Percentiles rank a stretch among this genome's conserved stretches.
Evolutionary conservation across 2,329 filamentous ascomycete species (phyloP).

Genomic region (Graphilbum ipis-grandicollis): DNA sequence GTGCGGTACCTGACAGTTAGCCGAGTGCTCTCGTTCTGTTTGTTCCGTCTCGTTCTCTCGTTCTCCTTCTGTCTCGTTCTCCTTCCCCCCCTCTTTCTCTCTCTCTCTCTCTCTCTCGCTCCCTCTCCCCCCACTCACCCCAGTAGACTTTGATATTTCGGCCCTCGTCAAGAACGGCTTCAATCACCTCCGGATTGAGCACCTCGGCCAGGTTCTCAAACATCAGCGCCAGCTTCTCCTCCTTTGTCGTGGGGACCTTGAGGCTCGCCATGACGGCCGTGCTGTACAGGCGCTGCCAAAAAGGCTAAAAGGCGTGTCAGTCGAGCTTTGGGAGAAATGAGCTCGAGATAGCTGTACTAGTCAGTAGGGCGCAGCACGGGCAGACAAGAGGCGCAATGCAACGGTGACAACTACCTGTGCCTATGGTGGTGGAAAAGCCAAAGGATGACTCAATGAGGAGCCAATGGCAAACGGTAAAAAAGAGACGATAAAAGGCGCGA

Average conservation of each 20-base stretch:
- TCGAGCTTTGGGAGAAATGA: too few relatives aligned
- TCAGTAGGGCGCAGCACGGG: too few relatives aligned
- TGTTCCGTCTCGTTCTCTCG: too few relatives aligned
- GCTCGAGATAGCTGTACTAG: too few relatives aligned
- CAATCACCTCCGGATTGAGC: slow-evolving; percentile 70
- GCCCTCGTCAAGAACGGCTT: slow-evolving; percentile 52
- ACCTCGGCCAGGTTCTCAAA: slow-evolving; percentile 66
- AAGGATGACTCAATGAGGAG: background rate
- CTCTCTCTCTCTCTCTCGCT: background rate
- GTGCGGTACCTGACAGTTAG: slow-evolving; percentile 66
- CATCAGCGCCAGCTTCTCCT: slow-evolving; percentile 56
- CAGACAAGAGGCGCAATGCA: too few relatives aligned
- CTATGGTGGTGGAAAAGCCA: background rate
- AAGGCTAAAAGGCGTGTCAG: too few relatives aligned
- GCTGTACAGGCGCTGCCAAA: too few relatives aligned
- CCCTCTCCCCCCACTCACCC: slow-evolving; percentile 34
- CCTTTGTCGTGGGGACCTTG: slow-evolving; percentile 9
- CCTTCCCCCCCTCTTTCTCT: background rate
- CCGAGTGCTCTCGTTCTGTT: too few relatives aligned
- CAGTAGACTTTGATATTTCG: slow-evolving; percentile 68
- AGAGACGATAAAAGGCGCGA: too few relatives aligned
- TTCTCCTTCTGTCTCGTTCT: too few relatives aligned
- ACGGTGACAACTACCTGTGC: too few relatives aligned
- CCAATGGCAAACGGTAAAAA: too few relatives aligned
- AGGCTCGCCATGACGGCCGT: slow-evolving; percentile 4